Evolutionary conservation across 2,329 filamentous ascomycete genomes (phyloP).

Genomic region (Rachicladosporium sp.): DNA sequence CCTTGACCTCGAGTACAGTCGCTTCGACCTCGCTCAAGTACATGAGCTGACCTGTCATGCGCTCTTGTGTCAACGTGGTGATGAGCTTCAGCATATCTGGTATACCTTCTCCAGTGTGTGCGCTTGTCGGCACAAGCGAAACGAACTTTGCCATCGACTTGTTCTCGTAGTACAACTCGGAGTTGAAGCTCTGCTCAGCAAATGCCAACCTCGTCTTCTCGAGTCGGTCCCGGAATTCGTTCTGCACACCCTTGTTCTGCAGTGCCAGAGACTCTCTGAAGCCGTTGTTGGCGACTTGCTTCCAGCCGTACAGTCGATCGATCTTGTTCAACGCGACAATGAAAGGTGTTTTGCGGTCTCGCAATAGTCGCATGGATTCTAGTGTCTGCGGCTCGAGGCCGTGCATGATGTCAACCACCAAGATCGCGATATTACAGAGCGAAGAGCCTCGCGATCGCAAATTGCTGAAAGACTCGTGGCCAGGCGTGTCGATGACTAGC

Average conservation of each 20-base stretch:
- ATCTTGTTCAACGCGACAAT: conserved; percentile 99
- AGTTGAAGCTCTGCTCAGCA: conserved; percentile 93
- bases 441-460: conserved; percentile 92
- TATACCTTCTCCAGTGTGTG: conserved; percentile 97
- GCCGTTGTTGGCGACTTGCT: conserved; percentile 96
- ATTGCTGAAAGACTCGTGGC: conserved; percentile 99
- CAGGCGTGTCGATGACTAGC: conserved; percentile 92
- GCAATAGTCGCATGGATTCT: conserved; percentile 88
- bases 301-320: conserved; percentile 97
- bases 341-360: conserved; percentile 91
- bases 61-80: conserved; percentile 81
- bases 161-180: conserved; percentile 94
- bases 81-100: conserved; percentile 98
- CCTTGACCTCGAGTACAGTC: conserved; percentile 96
- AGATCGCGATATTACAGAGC: conserved; percentile 96
- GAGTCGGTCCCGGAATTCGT: conserved; percentile 84
- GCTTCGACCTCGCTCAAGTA: conserved; percentile 96
- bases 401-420: conserved; percentile 99
- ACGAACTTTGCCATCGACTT: conserved; percentile 91
- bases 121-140: conserved; percentile 93
- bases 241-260: conserved; percentile 86
- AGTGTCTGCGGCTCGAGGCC: conserved; percentile 93
- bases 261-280: conserved; percentile 84
- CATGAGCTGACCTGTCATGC: conserved; percentile 95
- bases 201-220: conserved; percentile 89